Base-by-base conservation (phyloP, 2,329 filamentous ascomycete species). In the Colletotrichum phormii region DNA sequence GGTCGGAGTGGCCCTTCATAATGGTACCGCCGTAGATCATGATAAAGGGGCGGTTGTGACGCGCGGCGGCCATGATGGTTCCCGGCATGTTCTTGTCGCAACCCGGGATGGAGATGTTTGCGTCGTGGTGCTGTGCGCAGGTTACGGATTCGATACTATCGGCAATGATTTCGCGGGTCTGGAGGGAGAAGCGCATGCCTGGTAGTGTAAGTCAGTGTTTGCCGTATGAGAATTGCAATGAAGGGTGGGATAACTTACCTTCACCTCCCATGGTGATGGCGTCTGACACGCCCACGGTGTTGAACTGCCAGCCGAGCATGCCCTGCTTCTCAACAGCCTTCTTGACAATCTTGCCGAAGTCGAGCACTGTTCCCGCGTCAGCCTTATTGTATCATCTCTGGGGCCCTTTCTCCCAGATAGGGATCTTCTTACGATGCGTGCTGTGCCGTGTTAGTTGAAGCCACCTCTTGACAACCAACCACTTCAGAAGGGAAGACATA, bases 61-160 rank as follows among this genome's bases (percentile, higher is more conserved):
- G 90, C 15, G 94, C 94, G 79, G 97, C 95, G 0, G 94, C 95
- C 92, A 98, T 98, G 75, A 97, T 87, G 18, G 94, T 93, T 75
- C 95, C 95, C 0, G 95, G 95, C 96, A 98, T 98, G 82, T 98
- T 98, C 89, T 98, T 98, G 85, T 98, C 95, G 81, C 95, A 98
- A 12, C 95, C 95, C 0, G 96, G 95, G 77, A 98, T 96, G 35
- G 94, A 92, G 81, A 98, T 95, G 82, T 95, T 97, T 71, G 95
- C 96, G 81, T 98, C 96, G 82, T 98, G 95, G 77, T 93, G 93
- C 81, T 98, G 95, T 5, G 94, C 96, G 81, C 93, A 96, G 1
- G 95, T 98, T 51, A 98, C 94, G 1, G 94, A 95, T 85, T 98
- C 96, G 79, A 98, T 95, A 77, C 92, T 95, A 84, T 98, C 95